These are phyloP conservation scores for Xylariomycetidae sp. DNA, from an alignment of 2,329 filamentous ascomycete species.

Conservation along the genomic window DNA sequence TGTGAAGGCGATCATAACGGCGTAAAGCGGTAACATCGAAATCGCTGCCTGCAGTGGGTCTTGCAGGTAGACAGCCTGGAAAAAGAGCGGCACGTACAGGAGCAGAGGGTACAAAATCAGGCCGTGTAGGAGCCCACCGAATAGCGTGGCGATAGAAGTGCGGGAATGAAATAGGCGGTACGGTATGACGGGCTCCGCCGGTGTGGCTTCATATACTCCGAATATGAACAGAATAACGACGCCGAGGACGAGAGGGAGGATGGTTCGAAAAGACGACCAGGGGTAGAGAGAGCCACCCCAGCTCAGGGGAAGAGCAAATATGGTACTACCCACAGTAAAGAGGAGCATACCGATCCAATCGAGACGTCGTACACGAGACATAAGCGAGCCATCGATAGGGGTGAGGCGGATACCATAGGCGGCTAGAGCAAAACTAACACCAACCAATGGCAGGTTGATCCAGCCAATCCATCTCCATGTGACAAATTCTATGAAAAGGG, in stretches of 20 bases:
- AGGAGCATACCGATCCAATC: slow-evolving; percentile 28
- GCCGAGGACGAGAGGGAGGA: slow-evolving; percentile 28
- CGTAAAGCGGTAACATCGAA: slow-evolving; percentile 17
- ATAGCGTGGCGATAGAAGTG: slow-evolving; percentile 18
- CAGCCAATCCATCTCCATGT: slow-evolving; percentile 28
- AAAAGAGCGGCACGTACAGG: slow-evolving; percentile 30
- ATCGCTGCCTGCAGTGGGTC: slow-evolving; percentile 23
- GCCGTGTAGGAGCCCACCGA: slow-evolving; percentile 27
- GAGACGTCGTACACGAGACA: slow-evolving; percentile 15
- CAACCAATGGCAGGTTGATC: slow-evolving; percentile 25
- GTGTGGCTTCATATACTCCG: slow-evolving; percentile 23
- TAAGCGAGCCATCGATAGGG: slow-evolving; percentile 10
- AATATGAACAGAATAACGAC: slow-evolving; percentile 22
- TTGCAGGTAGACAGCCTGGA: slow-evolving; percentile 28
- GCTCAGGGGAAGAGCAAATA: slow-evolving; percentile 26
- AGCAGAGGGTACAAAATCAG: slow-evolving; percentile 23
- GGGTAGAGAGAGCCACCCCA: slow-evolving; percentile 30
- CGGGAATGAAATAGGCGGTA: slow-evolving; percentile 24
- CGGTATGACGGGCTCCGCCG: slow-evolving; percentile 26
- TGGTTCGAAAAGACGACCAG: slow-evolving; percentile 28
- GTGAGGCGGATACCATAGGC: slow-evolving; percentile 16
- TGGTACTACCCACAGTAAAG: slow-evolving; percentile 18
- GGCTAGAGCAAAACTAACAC: slow-evolving; percentile 10
- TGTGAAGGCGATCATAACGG: neutral
- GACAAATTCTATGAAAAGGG: slow-evolving; percentile 19